Evolutionary conservation across 768 basidiomycete genomes (phyloP).

Genomic region (Udeniomyces megalosporus): DNA sequence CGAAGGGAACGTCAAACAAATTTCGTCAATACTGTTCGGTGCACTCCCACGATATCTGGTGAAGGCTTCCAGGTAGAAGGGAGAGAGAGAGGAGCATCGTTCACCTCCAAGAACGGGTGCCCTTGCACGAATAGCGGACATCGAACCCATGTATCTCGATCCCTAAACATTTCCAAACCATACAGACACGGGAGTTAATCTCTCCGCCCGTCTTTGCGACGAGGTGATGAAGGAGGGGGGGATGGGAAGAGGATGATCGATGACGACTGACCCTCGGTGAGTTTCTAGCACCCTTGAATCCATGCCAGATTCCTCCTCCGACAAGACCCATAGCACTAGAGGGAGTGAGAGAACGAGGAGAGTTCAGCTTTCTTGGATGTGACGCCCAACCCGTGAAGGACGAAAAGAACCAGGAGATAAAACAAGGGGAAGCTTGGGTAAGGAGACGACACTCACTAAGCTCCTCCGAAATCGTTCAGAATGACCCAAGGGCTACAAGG

Average conservation of each 20-base stretch:
- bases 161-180: too few relatives aligned
- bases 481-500: conserved; percentile 88
- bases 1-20: not conserved
- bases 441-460: conserved; percentile 46
- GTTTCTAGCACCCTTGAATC: conserved; percentile 93
- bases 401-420: not conserved
- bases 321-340: conserved; percentile 12
- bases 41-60: too few relatives aligned
- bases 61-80: too few relatives aligned
- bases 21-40: not conserved
- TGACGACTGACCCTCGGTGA: conserved; percentile 60
- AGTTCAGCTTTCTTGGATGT: too few relatives aligned
- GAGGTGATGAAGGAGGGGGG: not conserved
- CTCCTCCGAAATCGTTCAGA: conserved; percentile 93
- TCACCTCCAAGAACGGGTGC: conserved; percentile 97
- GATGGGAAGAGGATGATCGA: not conserved
- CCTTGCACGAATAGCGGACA: conserved; percentile 92
- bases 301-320: conserved; percentile 96
- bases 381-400: too few relatives aligned
- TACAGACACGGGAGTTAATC: too few relatives aligned
- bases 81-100: conserved; percentile 40
- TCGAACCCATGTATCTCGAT: conserved; percentile 48
- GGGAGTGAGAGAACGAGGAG: not conserved
- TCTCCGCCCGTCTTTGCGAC: too few relatives aligned
- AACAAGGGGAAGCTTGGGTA: too few relatives aligned